Evolutionary conservation across 2,329 filamentous ascomycete genomes (phyloP), one percentile per base, ranked within the genome.

Genomic region (Trichoderma cornu-damae): DNA sequence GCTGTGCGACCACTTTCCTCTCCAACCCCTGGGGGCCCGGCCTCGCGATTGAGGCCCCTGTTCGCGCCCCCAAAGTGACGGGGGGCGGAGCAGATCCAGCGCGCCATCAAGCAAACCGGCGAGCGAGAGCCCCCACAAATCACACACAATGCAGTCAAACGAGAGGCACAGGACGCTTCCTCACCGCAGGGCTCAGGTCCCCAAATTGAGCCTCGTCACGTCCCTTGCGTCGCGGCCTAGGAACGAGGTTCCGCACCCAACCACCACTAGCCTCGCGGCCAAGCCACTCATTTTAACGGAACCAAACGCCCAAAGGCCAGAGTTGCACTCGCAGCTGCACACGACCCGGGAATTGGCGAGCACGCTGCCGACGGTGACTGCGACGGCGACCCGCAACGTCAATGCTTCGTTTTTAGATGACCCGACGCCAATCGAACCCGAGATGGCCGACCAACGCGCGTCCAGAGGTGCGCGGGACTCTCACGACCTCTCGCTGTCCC

Each of bases 401-500:
- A 49, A 65, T 67, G 65, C 60, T 60, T 66, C 59, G 55, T 63
- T 64, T 61, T 60, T 65, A 64, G 65, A 63, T 58, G 57, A 60
- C 28, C 62, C 61, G 35, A 61, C 59, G 51, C 56, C 53, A 60
- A 53, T 46, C 52, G 40, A 46, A 60, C 35, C 44, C 63, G 61
- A 57, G 57, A 69, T 69, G 67, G 59, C 65, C 44, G 66, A 67
- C 54, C 62, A 63, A 42, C 60, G 58, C 43, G 46, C 60, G 49
- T 58, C 65, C 42, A 60, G 62, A 57, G 58, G 60, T 62, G 68
- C 61, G 64, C 76, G 80, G 63, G 86, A 92, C 73, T 90, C 88
- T 48, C 92, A 96, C 77, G 92, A 96, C 71, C 80, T 96, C 61
- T 92, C 89, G 58, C 79, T 96, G 66, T 86, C 86, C 50, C 84